Evolutionary conservation across 768 basidiomycete genomes (phyloP), one percentile per base, ranked within the genome.

Genomic region (Trametes cinnabarina): DNA sequence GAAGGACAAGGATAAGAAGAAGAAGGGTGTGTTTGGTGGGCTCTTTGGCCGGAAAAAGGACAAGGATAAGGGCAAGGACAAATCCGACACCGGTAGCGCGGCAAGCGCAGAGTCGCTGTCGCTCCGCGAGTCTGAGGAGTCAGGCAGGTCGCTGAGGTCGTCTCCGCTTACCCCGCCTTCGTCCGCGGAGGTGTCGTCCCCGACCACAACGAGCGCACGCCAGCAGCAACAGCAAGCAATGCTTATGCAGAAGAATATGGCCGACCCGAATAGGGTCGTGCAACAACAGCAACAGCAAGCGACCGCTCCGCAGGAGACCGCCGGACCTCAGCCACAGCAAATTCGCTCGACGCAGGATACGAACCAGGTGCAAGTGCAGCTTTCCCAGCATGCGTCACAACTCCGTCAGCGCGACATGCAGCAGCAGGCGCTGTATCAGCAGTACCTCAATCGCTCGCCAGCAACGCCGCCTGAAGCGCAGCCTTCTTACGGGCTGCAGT

Each of bases 391-490:
- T 46, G 76, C 82, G 3, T 72, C 83, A 14, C 84, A 88, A 47
- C 75, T 97, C 37, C 88, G 92, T 58, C 90, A 94, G 72, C 83
- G 85, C 51, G 94, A 97, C 62, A 88, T 92, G 69, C 88, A 94
- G 63, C 89, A 94, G 54, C 92, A 94, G 70, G 85, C 85, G 10
- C 74, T 91, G 28, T 97, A 96, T 71, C 88, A 78, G 86, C 88
- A 92, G 66, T 94, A 96, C 67, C 90, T 97, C 70, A 91, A 86
- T 58, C 83, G 87, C 19, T 94, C 94, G 0, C 90, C 92, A 1
- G 83, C 89, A 0, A 86, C 88, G 1, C 84, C 87, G 2, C 87
- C 89, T 0, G 89, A 94, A 60, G 81, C 81, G 1, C 83, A 85
- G 60, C 83, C 87, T 14, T 85, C 84, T 19, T 89, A 89, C 67